Percentiles rank a stretch among this genome's conserved stretches.
phyloP scores from a whole-genome alignment of 495 filamentous ascomycete species.

The Penicillium desertorum region DNA sequence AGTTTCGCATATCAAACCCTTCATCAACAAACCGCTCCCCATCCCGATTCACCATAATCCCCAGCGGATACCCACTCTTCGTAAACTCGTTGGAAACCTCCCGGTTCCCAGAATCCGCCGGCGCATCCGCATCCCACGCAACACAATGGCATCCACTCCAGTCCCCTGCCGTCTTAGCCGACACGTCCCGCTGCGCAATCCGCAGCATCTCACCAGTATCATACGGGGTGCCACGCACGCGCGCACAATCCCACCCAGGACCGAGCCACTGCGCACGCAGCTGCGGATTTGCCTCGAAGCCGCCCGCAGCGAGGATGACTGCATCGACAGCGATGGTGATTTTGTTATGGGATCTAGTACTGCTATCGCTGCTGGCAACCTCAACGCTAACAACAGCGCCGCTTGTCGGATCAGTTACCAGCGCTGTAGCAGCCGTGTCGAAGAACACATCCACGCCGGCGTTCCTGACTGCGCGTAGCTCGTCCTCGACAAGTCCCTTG shows the following conservation, averaged over 20 bases:
- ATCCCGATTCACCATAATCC: conserved; percentile 58
- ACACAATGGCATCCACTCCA: conserved; percentile 63
- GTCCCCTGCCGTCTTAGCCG: conserved; percentile 52
- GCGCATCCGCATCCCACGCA: conserved; percentile 61
- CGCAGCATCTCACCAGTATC: conserved; percentile 56
- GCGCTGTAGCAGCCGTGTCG: conserved; percentile 39
- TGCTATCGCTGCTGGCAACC: not conserved
- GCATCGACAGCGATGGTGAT: conserved; percentile 35
- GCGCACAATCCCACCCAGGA: conserved; percentile 58
- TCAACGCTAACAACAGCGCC: conserved; percentile 33
- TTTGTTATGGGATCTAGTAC: not conserved
- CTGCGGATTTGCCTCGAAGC: conserved; percentile 58
- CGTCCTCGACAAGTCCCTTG: conserved; percentile 53
- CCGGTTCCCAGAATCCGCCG: conserved; percentile 49
- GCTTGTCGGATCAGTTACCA: conserved; percentile 38
- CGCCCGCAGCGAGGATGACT: conserved; percentile 58
- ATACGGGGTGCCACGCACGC: conserved; percentile 60
- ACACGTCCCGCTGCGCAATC: conserved; percentile 49
- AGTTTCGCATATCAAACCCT: conserved; percentile 60
- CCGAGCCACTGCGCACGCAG: conserved; percentile 58
- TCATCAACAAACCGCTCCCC: conserved; percentile 64
- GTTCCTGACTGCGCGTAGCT: conserved; percentile 40
- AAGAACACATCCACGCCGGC: conserved; percentile 46
- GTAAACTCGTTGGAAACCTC: conserved; percentile 61
- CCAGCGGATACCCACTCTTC: conserved; percentile 65